Conservation (phyloP, 75 land plant species). For the Pinus albicaulis region DNA sequence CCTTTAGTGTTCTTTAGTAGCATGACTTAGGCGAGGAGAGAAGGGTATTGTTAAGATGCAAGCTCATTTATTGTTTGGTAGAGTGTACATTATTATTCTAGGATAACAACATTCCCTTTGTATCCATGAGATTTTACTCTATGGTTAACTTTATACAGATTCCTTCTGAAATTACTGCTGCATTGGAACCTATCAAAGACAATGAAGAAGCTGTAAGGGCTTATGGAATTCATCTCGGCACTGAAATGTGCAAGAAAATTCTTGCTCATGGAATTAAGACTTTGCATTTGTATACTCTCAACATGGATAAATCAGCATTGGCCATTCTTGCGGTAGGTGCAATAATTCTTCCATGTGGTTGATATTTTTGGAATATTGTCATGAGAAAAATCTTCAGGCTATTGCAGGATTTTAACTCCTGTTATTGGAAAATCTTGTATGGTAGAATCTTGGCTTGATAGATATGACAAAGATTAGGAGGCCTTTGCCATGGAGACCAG, state of each 20-base stretch:
- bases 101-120: neutral
- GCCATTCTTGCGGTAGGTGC: conserved; percentile 72
- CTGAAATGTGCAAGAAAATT: conserved; percentile 99
- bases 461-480: conserved; percentile 73
- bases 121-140: neutral
- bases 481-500: conserved; percentile 90
- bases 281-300: conserved; percentile 87
- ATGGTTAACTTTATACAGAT: conserved; percentile 35
- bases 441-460: conserved; percentile 92
- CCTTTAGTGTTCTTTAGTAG: no score
- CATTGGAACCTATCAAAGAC: conserved; percentile 96
- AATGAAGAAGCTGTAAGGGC: conserved; percentile 94
- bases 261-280: conserved; percentile 86
- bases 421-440: neutral
- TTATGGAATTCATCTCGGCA: conserved; percentile 93
- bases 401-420: neutral
- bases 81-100: neutral
- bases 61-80: neutral
- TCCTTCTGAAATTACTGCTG: conserved; percentile 80
- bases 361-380: neutral
- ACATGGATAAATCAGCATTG: conserved; percentile 90
- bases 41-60: no score
- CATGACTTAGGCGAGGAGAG: no score
- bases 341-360: conserved; percentile 4
- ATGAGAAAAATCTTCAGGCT: neutral